Conservation (phyloP, 495 filamentous ascomycete genomes). For the Baudoinia panamericana region DNA sequence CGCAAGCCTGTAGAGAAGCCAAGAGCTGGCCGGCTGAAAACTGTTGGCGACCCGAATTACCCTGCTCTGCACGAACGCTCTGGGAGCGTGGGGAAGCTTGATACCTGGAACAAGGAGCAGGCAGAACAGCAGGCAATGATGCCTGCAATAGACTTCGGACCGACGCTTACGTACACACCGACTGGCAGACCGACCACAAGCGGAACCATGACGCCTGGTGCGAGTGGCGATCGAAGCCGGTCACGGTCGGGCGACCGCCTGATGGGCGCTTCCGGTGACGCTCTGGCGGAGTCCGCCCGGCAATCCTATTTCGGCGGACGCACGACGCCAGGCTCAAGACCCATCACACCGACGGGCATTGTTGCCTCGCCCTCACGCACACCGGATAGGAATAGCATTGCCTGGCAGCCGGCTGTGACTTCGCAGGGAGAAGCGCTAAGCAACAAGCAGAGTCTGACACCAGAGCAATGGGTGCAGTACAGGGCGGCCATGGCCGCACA, state of each 20-base stretch:
- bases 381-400: conserved; percentile 14
- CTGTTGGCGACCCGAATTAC: conserved; percentile 50
- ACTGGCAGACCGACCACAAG: conserved; percentile 27
- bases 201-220: conserved; percentile 32
- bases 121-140: conserved; percentile 37
- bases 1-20: conserved; percentile 42
- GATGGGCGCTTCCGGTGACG: conserved; percentile 4
- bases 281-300: conserved; percentile 11
- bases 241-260: conserved; percentile 17
- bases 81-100: conserved; percentile 6
- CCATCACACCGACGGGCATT: not conserved
- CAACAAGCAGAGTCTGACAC: conserved; percentile 33
- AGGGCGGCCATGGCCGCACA: conserved; percentile 45
- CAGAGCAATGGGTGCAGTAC: conserved; percentile 84
- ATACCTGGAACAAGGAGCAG: conserved; percentile 11
- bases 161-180: conserved; percentile 52
- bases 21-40: conserved; percentile 70
- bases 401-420: conserved; percentile 61
- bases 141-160: conserved; percentile 76
- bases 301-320: conserved; percentile 19
- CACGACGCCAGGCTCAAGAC: conserved; percentile 11
- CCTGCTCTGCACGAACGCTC: conserved; percentile 4
- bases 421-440: not conserved
- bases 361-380: not conserved
- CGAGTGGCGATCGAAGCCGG: conserved; percentile 22